phyloP scores from a whole-genome alignment of 805 yeast genomes.

The Candida krabiensis region DNA sequence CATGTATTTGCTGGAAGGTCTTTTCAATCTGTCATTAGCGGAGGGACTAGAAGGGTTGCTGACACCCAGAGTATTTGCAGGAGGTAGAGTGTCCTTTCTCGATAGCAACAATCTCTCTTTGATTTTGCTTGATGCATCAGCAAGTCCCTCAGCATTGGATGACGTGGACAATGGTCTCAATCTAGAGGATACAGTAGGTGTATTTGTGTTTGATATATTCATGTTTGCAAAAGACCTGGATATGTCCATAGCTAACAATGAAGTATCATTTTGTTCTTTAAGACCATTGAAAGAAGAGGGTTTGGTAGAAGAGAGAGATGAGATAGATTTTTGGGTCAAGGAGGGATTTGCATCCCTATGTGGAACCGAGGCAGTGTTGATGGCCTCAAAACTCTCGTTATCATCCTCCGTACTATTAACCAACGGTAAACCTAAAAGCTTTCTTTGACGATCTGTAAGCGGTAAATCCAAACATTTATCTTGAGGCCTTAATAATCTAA shows the following conservation, averaged over 20 bases:
- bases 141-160: not conserved
- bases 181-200: conserved; percentile 1
- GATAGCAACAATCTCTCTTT: conserved; percentile 18
- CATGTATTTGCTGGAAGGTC: conserved; percentile 22
- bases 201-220: conserved; percentile 19
- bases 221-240: conserved; percentile 30
- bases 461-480: conserved; percentile 56
- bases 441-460: conserved; percentile 44
- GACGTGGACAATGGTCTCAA: not conserved
- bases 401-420: conserved; percentile 6
- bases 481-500: conserved; percentile 38
- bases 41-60: conserved; percentile 4
- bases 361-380: conserved; percentile 1
- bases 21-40: conserved; percentile 8
- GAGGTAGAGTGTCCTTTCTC: conserved; percentile 10
- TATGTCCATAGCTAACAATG: conserved; percentile 25
- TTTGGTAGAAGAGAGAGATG: not conserved
- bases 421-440: conserved; percentile 42
- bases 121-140: conserved; percentile 10
- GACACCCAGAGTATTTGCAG: conserved; percentile 1
- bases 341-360: conserved; percentile 2
- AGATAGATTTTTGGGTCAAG: not conserved
- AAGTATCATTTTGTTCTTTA: conserved; percentile 17
- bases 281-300: conserved; percentile 4
- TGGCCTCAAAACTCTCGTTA: conserved; percentile 3